phyloP scores from a whole-genome alignment of 2,329 filamentous ascomycete species.

The Nothophaeocryptopus gaeumannii region DNA sequence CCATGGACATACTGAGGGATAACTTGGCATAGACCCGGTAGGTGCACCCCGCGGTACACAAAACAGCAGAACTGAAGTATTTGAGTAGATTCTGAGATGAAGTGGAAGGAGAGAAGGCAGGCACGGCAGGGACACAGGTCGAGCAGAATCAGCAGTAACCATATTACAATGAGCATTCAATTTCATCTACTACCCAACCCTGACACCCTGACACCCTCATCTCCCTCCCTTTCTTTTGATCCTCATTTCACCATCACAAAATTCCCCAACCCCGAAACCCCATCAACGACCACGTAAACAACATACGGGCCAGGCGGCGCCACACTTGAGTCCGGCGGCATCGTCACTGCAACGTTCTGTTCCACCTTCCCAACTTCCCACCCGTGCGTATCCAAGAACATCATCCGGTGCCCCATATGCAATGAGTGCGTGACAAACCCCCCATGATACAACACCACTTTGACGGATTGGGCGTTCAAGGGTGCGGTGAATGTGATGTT shows the following conservation, averaged over 20 bases:
- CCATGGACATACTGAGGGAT: no score
- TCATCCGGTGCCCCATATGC: conserved; percentile 61
- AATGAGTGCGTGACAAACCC: conserved; percentile 61
- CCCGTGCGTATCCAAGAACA: conserved; percentile 51
- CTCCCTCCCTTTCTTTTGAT: no score
- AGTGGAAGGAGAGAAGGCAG: background rate
- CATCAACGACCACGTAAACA: conserved; percentile 58
- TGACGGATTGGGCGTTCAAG: conserved; percentile 43
- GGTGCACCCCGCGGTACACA: no score
- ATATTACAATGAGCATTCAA: no score
- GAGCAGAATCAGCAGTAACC: no score
- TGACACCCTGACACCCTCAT: no score
- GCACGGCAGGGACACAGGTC: no score
- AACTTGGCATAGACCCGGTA: no score
- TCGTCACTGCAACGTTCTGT: conserved; percentile 51
- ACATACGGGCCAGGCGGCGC: conserved; percentile 60
- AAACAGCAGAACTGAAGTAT: no score
- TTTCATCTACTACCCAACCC: no score
- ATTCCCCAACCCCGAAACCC: conserved; percentile 53
- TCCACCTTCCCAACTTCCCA: conserved; percentile 42
- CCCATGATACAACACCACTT: conserved; percentile 56
- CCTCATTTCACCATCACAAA: conserved; percentile 43
- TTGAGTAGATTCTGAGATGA: background rate
- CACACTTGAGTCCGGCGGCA: conserved; percentile 54
- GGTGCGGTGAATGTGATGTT: conserved; percentile 49